Conservation (phyloP, 805 yeast genomes). For the Starmera amethionina region DNA sequence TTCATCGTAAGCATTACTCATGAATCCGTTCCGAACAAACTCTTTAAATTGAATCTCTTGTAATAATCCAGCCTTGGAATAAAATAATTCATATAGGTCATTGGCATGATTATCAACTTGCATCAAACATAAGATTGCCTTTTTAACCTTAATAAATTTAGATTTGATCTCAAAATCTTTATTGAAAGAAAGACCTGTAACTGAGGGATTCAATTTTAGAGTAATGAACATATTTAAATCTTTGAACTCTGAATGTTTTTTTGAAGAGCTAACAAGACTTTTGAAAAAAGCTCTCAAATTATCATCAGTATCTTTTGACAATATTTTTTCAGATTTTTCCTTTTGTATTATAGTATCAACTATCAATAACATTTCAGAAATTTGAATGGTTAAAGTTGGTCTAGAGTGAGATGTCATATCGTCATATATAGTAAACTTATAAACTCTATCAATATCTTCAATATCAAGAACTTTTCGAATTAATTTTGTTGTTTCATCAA, state of each 20-base stretch:
- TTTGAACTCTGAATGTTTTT: conserved; percentile 34
- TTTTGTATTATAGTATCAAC: conserved; percentile 25
- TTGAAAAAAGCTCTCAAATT: conserved; percentile 36
- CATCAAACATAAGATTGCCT: conserved; percentile 73
- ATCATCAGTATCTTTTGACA: conserved; percentile 44
- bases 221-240: conserved; percentile 44
- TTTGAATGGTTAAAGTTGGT: conserved; percentile 36
- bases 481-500: conserved; percentile 34
- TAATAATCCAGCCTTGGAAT: conserved; percentile 52
- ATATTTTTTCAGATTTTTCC: conserved; percentile 27
- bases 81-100: conserved; percentile 57
- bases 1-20: conserved; percentile 29
- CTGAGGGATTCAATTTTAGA: conserved; percentile 49
- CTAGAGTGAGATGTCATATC: conserved; percentile 51
- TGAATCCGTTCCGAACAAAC: conserved; percentile 40
- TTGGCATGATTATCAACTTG: conserved; percentile 66
- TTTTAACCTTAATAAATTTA: conserved; percentile 65
- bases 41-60: conserved; percentile 61
- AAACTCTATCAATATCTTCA: conserved; percentile 47
- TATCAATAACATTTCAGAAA: conserved; percentile 36
- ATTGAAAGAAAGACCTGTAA: conserved; percentile 28
- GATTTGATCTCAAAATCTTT: conserved; percentile 49
- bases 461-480: conserved; percentile 41
- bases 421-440: conserved; percentile 54
- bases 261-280: conserved; percentile 26